phyloP scores from a whole-genome alignment of 768 basidiomycete genomes.

The Lactarius sanguifluus region DNA sequence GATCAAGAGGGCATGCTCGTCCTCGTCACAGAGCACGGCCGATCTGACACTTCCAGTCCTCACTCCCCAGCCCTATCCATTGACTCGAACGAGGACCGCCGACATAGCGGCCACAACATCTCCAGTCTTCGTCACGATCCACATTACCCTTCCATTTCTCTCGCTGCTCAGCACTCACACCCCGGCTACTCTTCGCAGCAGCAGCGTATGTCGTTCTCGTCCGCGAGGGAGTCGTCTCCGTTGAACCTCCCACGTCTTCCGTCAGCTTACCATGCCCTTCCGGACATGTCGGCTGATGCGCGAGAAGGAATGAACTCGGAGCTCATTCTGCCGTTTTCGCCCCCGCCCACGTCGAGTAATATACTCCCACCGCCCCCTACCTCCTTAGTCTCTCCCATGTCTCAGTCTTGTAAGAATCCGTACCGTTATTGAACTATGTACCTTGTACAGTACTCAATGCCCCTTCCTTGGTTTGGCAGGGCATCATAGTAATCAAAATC shows the following conservation, averaged over 20 bases:
- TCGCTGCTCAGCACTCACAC: constrained; percentile 30
- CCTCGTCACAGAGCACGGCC: constrained; percentile 45
- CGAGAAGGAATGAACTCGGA: constrained; percentile 26
- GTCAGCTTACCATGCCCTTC: constrained; percentile 25
- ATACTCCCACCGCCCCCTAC: constrained; percentile 45
- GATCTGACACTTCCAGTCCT: constrained; percentile 36
- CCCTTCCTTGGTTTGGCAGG: constrained; percentile 50
- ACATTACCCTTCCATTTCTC: constrained; percentile 32
- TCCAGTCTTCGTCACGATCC: constrained; percentile 37
- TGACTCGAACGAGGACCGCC: constrained; percentile 43
- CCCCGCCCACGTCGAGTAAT: constrained; percentile 38
- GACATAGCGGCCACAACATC: constrained; percentile 34
- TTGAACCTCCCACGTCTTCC: constrained; percentile 29
- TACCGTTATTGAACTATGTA: constrained; percentile 66
- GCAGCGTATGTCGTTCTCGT: constrained; percentile 28
- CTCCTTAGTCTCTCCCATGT: constrained; percentile 46
- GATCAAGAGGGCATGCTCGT: constrained; percentile 59
- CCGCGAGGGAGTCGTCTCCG: constrained; percentile 28
- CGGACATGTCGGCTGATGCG: constrained; percentile 24
- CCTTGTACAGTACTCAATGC: constrained; percentile 69
- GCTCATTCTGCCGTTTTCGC: constrained; percentile 26
- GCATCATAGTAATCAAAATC: constrained; percentile 35
- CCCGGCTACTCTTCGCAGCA: constrained; percentile 21
- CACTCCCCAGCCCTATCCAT: constrained; percentile 51
- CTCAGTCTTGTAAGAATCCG: constrained; percentile 65